A percentile compares a stretch with the other conserved stretches of the same genome.
Evolutionary conservation across 306 rosid genomes (phyloP).

Genomic region (Quercus aquifolioides): DNA sequence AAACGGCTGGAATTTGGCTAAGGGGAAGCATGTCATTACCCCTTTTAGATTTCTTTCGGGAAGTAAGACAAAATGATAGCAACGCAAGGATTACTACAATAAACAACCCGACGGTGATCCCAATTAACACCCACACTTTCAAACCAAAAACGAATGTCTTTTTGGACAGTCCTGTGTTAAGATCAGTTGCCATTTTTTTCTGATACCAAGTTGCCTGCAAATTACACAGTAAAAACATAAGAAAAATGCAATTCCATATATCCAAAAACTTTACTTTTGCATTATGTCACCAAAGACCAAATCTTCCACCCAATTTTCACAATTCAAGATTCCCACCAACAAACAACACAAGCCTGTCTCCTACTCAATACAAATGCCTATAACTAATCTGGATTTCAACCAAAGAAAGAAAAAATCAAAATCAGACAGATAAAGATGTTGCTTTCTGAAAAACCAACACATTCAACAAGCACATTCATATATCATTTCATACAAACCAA

Average conservation of each 20-base stretch:
- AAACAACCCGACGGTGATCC: conserved; percentile 61
- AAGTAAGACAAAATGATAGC: conserved; percentile 71
- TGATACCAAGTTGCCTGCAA: conserved; percentile 34
- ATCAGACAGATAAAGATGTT: not conserved
- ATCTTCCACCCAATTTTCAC: not conserved
- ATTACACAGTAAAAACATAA: conserved; percentile 17
- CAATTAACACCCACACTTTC: conserved; percentile 77
- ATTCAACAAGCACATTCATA: not conserved
- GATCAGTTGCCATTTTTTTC: conserved; percentile 66
- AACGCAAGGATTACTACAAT: conserved; percentile 64
- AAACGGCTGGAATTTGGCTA: conserved; percentile 48
- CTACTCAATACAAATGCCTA: conserved; percentile 1
- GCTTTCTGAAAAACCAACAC: not conserved
- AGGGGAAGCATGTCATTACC: conserved; percentile 58
- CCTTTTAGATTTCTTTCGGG: conserved; percentile 74
- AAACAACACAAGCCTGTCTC: not conserved
- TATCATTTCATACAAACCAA: not conserved
- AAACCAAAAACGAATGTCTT: conserved; percentile 74
- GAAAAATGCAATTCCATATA: conserved; percentile 16
- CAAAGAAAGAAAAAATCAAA: not conserved
- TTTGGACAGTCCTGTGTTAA: conserved; percentile 58
- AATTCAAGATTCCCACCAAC: not conserved
- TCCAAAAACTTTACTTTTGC: conserved; percentile 9
- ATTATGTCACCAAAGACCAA: not conserved
- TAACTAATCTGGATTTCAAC: not conserved